Base-by-base conservation (phyloP, 176 grass and related monocot genomes). In the Panicum miliaceum region DNA sequence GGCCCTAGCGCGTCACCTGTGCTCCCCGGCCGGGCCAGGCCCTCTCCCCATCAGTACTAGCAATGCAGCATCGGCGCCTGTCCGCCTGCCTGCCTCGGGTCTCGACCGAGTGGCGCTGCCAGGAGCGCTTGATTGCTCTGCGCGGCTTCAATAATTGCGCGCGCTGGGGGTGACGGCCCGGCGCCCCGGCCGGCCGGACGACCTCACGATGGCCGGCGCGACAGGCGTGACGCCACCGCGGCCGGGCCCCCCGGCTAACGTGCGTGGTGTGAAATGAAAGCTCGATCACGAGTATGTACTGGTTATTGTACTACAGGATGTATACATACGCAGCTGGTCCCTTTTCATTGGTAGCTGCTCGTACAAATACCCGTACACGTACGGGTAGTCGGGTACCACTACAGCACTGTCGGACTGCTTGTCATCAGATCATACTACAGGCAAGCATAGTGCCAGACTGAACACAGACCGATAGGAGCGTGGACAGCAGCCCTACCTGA, bases 1-100 rank as follows among this genome's bases (percentile, higher is more conserved):
- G 73, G 73, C 45, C 26, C 86, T 64, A 19, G 4, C 29, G 56
- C 81, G 86, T 84, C 86, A 88, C 86, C 86, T 88, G 86, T 73
- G 86, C 57, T 83, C 56, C 86, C 86, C 59, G 34, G 47, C 16
- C 2, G 32, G 7, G 18, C 20, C 25, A 7, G 7, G 25, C 18
- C 27, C 57, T 22, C 22, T 53, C 29, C 12, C 25, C n/a, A n/a
- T n/a, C n/a, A n/a, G n/a, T n/a, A n/a, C n/a, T n/a, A n/a, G n/a
- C n/a, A n/a, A n/a, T n/a, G n/a, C n/a, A n/a, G n/a, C n/a, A n/a
- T n/a, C n/a, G n/a, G n/a, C n/a, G n/a, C n/a, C n/a, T 15, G 16
- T 18, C 61, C 16, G 27, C 26, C 60, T 27, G 23, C n/a, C 4
- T 3, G 57, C 57, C 57, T 59, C 57, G 57, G 57, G 57, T 59